Evolutionary conservation across 1,139 yeast genomes (phyloP), one percentile per base, ranked within the genome.

Genomic region (Kluyveromyces sp.): DNA sequence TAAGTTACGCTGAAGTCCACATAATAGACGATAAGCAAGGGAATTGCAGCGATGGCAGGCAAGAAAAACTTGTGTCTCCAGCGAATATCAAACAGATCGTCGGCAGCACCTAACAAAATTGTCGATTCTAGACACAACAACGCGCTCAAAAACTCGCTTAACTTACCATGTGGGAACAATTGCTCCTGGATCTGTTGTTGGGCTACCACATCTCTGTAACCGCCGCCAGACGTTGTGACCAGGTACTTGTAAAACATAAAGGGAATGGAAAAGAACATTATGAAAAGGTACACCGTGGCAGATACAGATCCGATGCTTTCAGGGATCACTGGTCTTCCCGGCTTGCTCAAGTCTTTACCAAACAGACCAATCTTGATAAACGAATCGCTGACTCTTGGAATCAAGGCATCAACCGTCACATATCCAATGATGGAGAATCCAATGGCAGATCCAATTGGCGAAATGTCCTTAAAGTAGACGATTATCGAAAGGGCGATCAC

Each of bases 41-140:
- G 99, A 43, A 92, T 81, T 1, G 96, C 82, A 0, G 97, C 96
- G 48, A 94, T 79, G 0, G 96, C 96, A 0, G 99, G 99, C 55
- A 92, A 65, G 60, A 92, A 88, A 68, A 92, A 88, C 71, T 92
- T 92, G 69, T 92, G 96, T 62, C 99, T 75, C 99, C 99, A 92
- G 55, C 96, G 77, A 51, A 92, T 81, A 65, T 92, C 98, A 61
- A 92, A 92, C 57, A 92, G 72, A 67, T 92, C 99, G 64, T 92
- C 99, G 45, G 95, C 86, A 29, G 92, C 74, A 0, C 99, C 99
- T 43, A 92, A 72, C 45, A 94, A 69, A 21, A 89, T 76, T 64
- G 94, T 90, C 54, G 90, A 79, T 65, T 88, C 90, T 42, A 92
- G 69, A 51, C 95, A 87, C 50, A 92, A 69, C 8, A 90, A 71